Evolutionary conservation across 2,329 filamentous ascomycete genomes (phyloP), one percentile per base, ranked within the genome.

Genomic region (Elsinoe australis): DNA sequence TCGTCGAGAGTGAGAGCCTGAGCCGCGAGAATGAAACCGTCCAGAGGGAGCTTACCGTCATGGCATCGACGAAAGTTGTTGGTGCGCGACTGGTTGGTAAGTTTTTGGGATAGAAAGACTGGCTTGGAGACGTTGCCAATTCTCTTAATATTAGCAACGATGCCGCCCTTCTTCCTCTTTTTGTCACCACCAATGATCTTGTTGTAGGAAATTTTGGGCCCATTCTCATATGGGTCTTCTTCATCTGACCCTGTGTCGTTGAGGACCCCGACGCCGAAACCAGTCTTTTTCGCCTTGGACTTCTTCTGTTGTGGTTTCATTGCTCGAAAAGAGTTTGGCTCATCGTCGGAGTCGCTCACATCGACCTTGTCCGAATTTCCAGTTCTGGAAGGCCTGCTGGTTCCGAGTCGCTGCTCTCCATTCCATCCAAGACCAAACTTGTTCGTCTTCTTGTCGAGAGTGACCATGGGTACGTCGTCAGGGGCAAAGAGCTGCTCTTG

Each of bases 161-260:
- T 45, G 1, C 59, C 67, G 21, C 58, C 59, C 41, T 61, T 81
- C 58, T 78, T 85, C 62, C 87, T 89, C 63, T 83, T 84, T 64
- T 86, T 94, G 53, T 89, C 83, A 0, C 82, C 84, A 14, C 87
- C 88, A 51, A 95, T 79, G 4, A 83, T 75, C 32, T 82, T 79
- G 57, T 86, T 94, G 65, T 94, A 95, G 9, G 83, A 87, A 62
- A 95, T 94, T 55, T 81, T 83, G 0, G 92, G 92, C 0, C 90
- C 90, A 47, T 96, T 82, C 50, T 90, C 85, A 61, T 95, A 96
- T 0, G 87, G 85, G 59, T 95, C 89, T 58, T 96, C 92, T 36
- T 95, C 89, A 56, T 96, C 92, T 3, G 90, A 95, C 8, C 88
- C 89, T 15, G 83, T 92, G 56, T 95, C 90, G 58, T 96, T 95